Evolutionary conservation across 139 green algal genomes (phyloP).

Genomic region (Edaphochlamys debaryana): DNA sequence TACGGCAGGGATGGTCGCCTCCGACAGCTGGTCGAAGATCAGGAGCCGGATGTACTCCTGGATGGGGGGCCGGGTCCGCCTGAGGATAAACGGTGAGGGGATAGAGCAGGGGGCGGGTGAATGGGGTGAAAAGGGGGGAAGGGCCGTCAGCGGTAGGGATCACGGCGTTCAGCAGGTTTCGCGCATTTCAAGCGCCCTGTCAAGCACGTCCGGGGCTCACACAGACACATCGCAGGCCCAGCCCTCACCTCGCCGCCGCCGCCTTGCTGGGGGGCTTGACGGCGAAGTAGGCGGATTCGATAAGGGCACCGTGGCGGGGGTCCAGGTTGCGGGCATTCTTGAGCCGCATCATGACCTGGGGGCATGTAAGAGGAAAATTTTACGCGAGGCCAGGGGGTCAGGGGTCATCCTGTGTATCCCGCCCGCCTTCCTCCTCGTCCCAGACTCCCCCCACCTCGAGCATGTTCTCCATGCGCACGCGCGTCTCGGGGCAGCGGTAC

Average conservation of each 20-base stretch:
- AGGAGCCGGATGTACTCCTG: conserved; percentile 95
- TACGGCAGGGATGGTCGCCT: conserved; percentile 68
- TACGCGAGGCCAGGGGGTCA: too few relatives aligned
- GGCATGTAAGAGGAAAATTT: too few relatives aligned
- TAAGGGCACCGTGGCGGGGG: conserved; percentile 73
- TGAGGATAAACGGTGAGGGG: too few relatives aligned
- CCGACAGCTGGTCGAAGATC: conserved; percentile 78
- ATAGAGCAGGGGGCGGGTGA: not conserved
- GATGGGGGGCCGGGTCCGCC: conserved; percentile 43
- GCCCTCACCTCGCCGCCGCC: conserved; percentile 22
- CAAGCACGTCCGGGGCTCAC: too few relatives aligned
- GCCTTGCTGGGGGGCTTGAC: conserved; percentile 62
- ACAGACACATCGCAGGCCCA: too few relatives aligned
- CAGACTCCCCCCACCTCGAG: too few relatives aligned
- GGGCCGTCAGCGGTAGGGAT: not conserved
- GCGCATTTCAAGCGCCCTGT: too few relatives aligned
- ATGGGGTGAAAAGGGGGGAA: not conserved
- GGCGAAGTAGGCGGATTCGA: conserved; percentile 91
- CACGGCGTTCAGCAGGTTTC: too few relatives aligned
- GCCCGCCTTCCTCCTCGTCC: too few relatives aligned
- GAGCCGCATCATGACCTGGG: conserved; percentile 86
- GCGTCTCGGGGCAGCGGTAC: conserved; percentile 75
- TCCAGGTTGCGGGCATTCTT: conserved; percentile 90
- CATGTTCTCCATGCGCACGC: conserved; percentile 85
- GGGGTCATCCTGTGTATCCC: too few relatives aligned